Base-by-base conservation (phyloP, 2,329 filamentous ascomycete genomes). In the Ophiostoma sp. region DNA sequence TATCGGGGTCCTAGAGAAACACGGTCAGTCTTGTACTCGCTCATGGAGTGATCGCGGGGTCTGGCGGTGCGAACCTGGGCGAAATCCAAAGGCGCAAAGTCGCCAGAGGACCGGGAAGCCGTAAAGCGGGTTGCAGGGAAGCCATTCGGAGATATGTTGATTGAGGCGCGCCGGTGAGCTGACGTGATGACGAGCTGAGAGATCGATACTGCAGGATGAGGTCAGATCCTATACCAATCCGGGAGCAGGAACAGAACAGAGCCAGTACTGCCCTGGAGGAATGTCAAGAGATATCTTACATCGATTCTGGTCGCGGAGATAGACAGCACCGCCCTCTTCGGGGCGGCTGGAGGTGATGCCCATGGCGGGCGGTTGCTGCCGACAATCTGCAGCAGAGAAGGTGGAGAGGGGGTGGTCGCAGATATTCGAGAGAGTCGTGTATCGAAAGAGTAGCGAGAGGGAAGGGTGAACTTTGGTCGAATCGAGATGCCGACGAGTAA, bases 281-380 rank as follows among this genome's bases (percentile, higher is more conserved):
- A 72, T 66, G 72, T 70, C 71, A 67, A 72, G 70, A 27, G 66
- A 12, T 66, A 67, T 81, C 89, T 77, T 84, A 98, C 95, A 87
- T 84, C 93, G 88, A 78, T 87, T 91, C 83, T 97, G 95, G 78
- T 99, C 95, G 81, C 91, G 90, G 77, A 98, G 83, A 78, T 90
- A 96, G 77, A 98, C 82, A 75, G 87, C 81, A 74, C 87, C 85
- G 77, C 88, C 91, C 76, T 97, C 93, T 75, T 96, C 93, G 75
- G 89, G 88, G 79, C 88, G 90, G 83, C 93, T 97, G 78, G 87
- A 89, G 79, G 97, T 89, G 82, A 90, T 93, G 77, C 95, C 95
- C 95, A 99, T 99, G 78, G 80, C 85, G 72, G 69, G 68, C 67
- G 63, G 66, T 36, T 12, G 27, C 14, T 49, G 16, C 40, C 60